Evolutionary conservation across 306 rosid species (phyloP), one percentile per base, ranked within the genome.

Genomic region (Ochetophila trinervis): DNA sequence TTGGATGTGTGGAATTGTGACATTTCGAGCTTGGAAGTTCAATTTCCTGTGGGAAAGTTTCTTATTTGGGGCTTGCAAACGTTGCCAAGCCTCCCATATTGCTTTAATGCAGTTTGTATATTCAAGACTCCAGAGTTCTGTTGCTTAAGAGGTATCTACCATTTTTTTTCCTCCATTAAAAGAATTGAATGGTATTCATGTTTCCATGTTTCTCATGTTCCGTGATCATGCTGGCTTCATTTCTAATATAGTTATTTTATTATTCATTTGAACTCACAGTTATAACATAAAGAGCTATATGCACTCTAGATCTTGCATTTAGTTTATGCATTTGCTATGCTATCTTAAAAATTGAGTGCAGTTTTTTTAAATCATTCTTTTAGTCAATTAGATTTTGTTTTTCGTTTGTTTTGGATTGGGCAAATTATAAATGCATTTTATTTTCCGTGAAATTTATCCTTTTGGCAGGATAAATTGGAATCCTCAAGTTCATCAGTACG

Each of bases 11-110:
- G 89, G 93, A 84, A 86, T 23, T 72, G 88, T 65, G 71, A 89
- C 52, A 3, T 87, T 45, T 72, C 72, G 35, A 79, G 80, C 45
- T 76, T 83, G 83, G 89, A 85, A 63, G 80, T 77, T 74, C 71
- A 84, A 60, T 72, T 92, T 68, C 89, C 93, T 37, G 79, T 74
- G 1, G 95, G 88, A 61, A 87, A 84, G 80, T 85, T 92, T 81
- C 60, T 76, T 37, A 67, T 87, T 15, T 92, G 98, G 98, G 86
- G 80, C 54, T 60, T 84, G 81, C 78, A 74, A 53, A 82, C 90
- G 5, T 79, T 86, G 62, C 89, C 95, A 1, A 67, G 81, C 80
- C 89, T 89, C 54, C 78, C 95, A 0, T 89, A 87, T 74, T 83
- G 93, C 72, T 78, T 89, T 23, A n/a, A 59, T 74, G 23, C 85